These are phyloP conservation scores for Coemansia sp. DNA, from an alignment of 371 early-diverging fungal species.

Conservation along the genomic window DNA sequence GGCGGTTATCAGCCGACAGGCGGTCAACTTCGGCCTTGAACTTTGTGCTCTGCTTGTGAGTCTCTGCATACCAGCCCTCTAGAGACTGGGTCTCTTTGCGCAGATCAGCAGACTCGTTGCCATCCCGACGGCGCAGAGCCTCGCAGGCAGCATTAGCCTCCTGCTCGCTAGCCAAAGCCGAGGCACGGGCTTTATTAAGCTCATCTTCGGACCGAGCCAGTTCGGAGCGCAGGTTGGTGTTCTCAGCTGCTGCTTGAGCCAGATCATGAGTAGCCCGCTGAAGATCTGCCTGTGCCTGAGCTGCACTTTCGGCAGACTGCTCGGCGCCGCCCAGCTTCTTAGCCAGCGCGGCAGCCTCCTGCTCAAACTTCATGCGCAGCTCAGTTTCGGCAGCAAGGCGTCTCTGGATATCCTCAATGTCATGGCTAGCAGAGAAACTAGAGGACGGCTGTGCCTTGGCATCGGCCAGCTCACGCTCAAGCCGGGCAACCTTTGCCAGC, in stretches of 20 bases:
- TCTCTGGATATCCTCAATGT: conserved; percentile 45
- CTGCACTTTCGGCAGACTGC: conserved; percentile 57
- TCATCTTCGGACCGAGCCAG: conserved; percentile 53
- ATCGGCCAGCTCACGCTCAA: conserved; percentile 71
- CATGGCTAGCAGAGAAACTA: conserved; percentile 19
- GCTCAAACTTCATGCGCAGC: conserved; percentile 68
- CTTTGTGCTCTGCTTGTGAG: conserved; percentile 63
- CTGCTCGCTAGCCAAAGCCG: conserved; percentile 36
- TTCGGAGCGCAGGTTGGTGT: conserved; percentile 14
- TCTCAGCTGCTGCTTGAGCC: conserved; percentile 47
- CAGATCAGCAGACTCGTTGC: conserved; percentile 51
- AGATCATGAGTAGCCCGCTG: conserved; percentile 54
- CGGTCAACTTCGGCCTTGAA: conserved; percentile 67
- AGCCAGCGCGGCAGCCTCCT: conserved; percentile 71
- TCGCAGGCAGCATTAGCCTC: conserved; percentile 46
- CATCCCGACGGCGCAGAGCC: conserved; percentile 49
- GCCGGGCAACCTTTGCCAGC: conserved; percentile 66
- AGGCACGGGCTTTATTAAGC: conserved; percentile 45
- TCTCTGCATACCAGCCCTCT: conserved; percentile 55
- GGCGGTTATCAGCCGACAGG: conserved; percentile 66
- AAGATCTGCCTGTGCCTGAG: conserved; percentile 54
- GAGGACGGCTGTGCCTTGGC: conserved; percentile 10
- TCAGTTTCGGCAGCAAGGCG: conserved; percentile 56
- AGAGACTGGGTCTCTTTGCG: conserved; percentile 54
- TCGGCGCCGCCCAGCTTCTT: conserved; percentile 74